Percentiles rank a stretch among this genome's conserved stretches.
Evolutionary conservation across 306 rosid genomes (phyloP).

Genomic region (Lupinus albus): DNA sequence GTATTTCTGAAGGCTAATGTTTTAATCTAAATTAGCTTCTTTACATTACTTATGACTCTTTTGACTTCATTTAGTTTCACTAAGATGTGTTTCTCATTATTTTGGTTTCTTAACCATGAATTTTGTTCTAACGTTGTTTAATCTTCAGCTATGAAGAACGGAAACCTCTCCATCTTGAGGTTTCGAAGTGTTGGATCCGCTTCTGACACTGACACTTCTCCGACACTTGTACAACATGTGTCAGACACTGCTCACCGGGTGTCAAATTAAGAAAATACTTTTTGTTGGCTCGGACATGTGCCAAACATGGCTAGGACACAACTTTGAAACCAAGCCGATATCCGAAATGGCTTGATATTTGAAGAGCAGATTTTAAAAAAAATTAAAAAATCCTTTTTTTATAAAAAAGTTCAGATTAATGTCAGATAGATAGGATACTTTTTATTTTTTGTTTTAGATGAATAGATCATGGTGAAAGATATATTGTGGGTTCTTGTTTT

Average conservation of each 20-base stretch:
- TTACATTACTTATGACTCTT: not conserved
- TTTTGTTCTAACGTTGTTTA: not conserved
- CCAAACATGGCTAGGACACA: not conserved
- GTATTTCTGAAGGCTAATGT: conserved; percentile 5
- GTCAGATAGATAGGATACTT: too few relatives aligned
- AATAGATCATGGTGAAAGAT: too few relatives aligned
- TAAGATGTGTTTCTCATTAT: conserved; percentile 4
- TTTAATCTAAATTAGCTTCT: conserved; percentile 14
- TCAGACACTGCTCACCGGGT: not conserved
- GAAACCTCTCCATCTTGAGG: not conserved
- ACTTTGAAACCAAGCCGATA: too few relatives aligned
- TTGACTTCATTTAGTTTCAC: not conserved
- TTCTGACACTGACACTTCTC: not conserved
- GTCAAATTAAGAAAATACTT: too few relatives aligned
- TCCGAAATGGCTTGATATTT: too few relatives aligned
- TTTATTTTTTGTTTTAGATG: too few relatives aligned
- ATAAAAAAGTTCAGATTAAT: too few relatives aligned
- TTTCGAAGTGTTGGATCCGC: not conserved
- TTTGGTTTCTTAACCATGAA: not conserved
- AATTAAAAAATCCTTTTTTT: too few relatives aligned
- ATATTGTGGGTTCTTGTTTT: too few relatives aligned
- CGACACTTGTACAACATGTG: not conserved
- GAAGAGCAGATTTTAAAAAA: too few relatives aligned
- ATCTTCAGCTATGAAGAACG: not conserved
- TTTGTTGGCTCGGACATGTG: not conserved